Conservation (phyloP, 192 early-diverging fungal species). For the Entophlyctis luteolus region DNA sequence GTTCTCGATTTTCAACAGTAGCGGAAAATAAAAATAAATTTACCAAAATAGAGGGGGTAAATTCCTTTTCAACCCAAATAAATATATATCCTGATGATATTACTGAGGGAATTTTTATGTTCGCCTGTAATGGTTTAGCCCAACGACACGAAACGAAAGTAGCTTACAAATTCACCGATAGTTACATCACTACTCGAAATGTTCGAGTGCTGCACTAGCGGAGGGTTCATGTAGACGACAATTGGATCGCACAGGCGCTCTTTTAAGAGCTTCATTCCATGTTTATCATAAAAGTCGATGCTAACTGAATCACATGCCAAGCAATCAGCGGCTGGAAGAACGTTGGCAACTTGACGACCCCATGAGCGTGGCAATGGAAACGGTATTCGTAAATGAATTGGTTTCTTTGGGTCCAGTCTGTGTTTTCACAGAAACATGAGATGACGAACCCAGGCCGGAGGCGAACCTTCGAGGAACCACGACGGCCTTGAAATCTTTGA, state of each 20-base stretch:
- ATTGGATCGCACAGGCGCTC: neutral
- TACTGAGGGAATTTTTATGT: slow-evolving; percentile 55
- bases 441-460: neutral
- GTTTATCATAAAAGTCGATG: neutral
- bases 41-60: slow-evolving; percentile 72
- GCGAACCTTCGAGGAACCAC: neutral
- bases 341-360: too few relatives aligned
- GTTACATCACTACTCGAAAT: neutral
- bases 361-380: slow-evolving; percentile 1
- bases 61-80: slow-evolving; percentile 93
- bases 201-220: neutral
- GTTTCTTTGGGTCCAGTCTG: slow-evolving; percentile 19
- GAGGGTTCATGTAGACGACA: slow-evolving; percentile 21
- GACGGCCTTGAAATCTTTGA: neutral
- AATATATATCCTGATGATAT: slow-evolving; percentile 83
- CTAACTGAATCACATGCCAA: slow-evolving; percentile 9
- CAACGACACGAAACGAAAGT: neutral
- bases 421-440: neutral
- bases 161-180: neutral
- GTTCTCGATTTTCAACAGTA: neutral
- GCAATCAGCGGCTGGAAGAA: too few relatives aligned
- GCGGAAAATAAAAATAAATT: neutral
- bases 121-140: slow-evolving; percentile 11
- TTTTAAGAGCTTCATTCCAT: neutral
- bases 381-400: slow-evolving; percentile 15